Conservation (phyloP, 208 protist genomes). For the Trypanosomatidae sp. region DNA sequence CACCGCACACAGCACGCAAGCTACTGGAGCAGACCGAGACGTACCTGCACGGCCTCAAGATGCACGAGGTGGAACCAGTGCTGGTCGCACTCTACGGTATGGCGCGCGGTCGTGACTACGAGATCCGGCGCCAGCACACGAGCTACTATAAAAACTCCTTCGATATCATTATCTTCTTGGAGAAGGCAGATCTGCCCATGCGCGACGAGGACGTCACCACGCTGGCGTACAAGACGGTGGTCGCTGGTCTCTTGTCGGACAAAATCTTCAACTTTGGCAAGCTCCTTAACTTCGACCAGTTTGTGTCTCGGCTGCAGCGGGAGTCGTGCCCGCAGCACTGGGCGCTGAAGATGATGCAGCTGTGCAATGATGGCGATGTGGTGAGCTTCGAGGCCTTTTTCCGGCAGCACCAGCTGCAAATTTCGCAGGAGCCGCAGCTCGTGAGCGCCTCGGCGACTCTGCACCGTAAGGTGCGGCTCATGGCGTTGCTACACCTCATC, state of each 20-base stretch:
- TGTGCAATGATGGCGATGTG: slow-evolving; percentile 86
- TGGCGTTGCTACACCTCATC: slow-evolving; percentile 95
- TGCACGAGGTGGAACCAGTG: slow-evolving; percentile 87
- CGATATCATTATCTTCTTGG: slow-evolving; percentile 68
- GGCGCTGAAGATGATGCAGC: slow-evolving; percentile 69
- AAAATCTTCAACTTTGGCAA: slow-evolving; percentile 90
- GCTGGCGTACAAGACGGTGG: slow-evolving; percentile 72
- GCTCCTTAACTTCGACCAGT: slow-evolving; percentile 68
- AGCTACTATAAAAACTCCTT: slow-evolving; percentile 88
- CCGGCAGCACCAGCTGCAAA: slow-evolving; percentile 35
- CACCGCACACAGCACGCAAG: slow-evolving; percentile 60
- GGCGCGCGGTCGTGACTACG: slow-evolving; percentile 85
- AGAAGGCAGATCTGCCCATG: slow-evolving; percentile 80
- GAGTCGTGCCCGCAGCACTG: slow-evolving; percentile 42
- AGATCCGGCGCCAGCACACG: slow-evolving; percentile 78
- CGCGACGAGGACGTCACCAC: slow-evolving; percentile 50
- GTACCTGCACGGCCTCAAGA: slow-evolving; percentile 67
- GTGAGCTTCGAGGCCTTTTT: slow-evolving; percentile 66
- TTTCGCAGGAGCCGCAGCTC: slow-evolving; percentile 40
- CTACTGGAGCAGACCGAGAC: slow-evolving; percentile 75
- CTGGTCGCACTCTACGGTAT: slow-evolving; percentile 69
- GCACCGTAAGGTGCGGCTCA: slow-evolving; percentile 86
- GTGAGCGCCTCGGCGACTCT: slow-evolving; percentile 24
- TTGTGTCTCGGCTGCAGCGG: slow-evolving; percentile 37
- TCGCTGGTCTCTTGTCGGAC: slow-evolving; percentile 80